Evolutionary conservation across 768 basidiomycete genomes (phyloP).

Genomic region (Cystobasidium onofrii): DNA sequence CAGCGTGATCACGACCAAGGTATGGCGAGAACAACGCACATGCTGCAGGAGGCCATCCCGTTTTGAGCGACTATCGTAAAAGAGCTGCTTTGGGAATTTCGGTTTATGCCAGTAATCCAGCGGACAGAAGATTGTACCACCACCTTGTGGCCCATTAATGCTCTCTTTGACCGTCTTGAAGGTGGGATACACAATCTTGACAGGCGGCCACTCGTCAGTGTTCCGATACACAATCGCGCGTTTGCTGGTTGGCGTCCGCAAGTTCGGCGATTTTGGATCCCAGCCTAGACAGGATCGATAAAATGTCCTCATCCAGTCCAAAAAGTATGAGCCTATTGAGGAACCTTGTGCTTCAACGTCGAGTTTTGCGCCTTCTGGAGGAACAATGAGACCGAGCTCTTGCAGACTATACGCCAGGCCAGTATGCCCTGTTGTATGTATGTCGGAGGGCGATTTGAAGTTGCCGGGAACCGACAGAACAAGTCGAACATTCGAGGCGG

Average conservation of each 20-base stretch:
- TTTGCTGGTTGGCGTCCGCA: not conserved
- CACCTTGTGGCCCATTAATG: constrained; percentile 1
- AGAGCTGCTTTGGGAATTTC: constrained; percentile 1
- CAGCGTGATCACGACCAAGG: not conserved
- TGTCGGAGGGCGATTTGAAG: constrained; percentile 3
- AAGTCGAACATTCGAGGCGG: not conserved
- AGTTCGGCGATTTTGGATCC: constrained; percentile 12
- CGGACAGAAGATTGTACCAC: constrained; percentile 26
- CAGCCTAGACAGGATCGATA: constrained; percentile 17
- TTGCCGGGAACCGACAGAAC: constrained; percentile 22
- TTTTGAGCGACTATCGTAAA: constrained; percentile 2
- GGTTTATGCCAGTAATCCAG: constrained; percentile 14
- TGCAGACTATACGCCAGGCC: not conserved
- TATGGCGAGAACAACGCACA: not conserved
- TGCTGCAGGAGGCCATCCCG: constrained; percentile 27
- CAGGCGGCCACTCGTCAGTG: constrained; percentile 1
- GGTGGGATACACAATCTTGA: constrained; percentile 29
- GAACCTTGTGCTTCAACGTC: constrained; percentile 11
- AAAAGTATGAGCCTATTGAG: constrained; percentile 8
- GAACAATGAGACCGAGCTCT: constrained; percentile 11
- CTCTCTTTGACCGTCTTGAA: constrained; percentile 23
- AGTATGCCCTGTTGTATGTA: not conserved
- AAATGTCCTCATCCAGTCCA: constrained; percentile 29
- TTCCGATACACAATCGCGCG: not conserved
- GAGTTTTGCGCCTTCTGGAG: not conserved